Percentiles rank a stretch among this genome's conserved stretches.
phyloP scores from a whole-genome alignment of 176 grass and related monocot genomes.

The Avena eriantha region DNA sequence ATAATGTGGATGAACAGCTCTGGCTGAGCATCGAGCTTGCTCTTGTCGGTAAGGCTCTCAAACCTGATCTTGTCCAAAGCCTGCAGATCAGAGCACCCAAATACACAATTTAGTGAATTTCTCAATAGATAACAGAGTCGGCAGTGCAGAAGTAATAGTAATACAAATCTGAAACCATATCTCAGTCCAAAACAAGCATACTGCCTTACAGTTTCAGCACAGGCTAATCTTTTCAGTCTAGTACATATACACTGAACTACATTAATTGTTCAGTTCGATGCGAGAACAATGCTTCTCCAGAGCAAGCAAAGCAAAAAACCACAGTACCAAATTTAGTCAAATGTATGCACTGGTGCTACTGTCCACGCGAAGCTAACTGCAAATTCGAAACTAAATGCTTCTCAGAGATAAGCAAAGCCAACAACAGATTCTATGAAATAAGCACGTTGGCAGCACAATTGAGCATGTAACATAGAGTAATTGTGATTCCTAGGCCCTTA shows the following conservation, averaged over 20 bases:
- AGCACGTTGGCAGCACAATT: not conserved
- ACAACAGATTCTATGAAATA: not conserved
- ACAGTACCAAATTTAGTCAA: no score
- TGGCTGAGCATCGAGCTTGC: constrained; percentile 95
- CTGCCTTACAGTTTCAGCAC: not conserved
- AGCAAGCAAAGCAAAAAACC: no score
- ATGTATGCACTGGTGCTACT: no score
- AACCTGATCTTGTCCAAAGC: constrained; percentile 99
- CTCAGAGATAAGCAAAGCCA: no score
- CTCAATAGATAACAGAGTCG: not conserved
- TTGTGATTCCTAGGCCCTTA: no score
- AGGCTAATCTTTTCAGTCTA: not conserved
- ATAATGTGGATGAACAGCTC: constrained; percentile 94
- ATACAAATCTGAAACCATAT: not conserved
- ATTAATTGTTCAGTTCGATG: no score
- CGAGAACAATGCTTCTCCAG: no score
- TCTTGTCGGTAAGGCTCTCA: constrained; percentile 95
- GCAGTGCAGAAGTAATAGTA: not conserved
- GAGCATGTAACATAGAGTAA: not conserved
- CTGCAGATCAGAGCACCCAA: constrained; percentile 37
- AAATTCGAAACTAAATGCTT: not conserved
- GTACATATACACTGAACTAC: not conserved
- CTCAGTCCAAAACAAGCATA: not conserved
- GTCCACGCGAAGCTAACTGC: not conserved
- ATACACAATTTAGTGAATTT: not conserved